These are phyloP conservation scores for Talaromyces funiculosus DNA, from an alignment of 2,329 filamentous ascomycete species.

Conservation along the genomic window DNA sequence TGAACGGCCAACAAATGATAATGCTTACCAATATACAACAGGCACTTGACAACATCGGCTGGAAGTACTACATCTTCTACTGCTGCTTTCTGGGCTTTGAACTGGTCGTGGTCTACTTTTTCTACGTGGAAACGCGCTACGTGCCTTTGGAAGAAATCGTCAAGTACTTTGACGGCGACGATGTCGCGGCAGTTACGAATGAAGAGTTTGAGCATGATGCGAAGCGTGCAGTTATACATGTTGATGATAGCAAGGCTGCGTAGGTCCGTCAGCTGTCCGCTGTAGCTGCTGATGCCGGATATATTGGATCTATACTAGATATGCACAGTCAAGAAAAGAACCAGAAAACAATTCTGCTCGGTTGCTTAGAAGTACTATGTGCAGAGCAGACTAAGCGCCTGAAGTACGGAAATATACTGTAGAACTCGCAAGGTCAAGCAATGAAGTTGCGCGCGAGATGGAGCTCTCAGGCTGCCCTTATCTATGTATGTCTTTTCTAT, in stretches of 20 bases:
- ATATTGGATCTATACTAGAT: too few relatives aligned
- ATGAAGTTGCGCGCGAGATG: background rate
- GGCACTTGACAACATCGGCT: conserved; percentile 27
- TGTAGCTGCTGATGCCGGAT: too few relatives aligned
- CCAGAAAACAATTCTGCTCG: too few relatives aligned
- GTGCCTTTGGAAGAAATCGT: conserved; percentile 27
- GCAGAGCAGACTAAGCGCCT: too few relatives aligned
- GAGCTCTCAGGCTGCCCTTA: too few relatives aligned
- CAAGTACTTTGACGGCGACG: conserved; percentile 16
- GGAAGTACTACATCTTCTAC: conserved; percentile 38
- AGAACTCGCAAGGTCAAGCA: too few relatives aligned
- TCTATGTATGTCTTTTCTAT: too few relatives aligned
- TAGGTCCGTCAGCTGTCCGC: too few relatives aligned
- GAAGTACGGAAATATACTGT: too few relatives aligned
- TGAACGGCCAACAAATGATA: background rate
- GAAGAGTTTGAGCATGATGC: conserved; percentile 1
- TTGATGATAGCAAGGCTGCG: conserved; percentile 1
- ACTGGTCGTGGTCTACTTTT: conserved; percentile 24
- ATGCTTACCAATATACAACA: background rate
- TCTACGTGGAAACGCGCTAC: conserved; percentile 30
- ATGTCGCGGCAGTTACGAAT: conserved; percentile 10
- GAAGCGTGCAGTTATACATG: conserved; percentile 2
- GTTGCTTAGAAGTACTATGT: too few relatives aligned
- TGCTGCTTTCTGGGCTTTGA: conserved; percentile 19
- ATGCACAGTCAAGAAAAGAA: too few relatives aligned